A percentile compares a stretch with the other conserved stretches of the same genome.
phyloP scores from a whole-genome alignment of 805 yeast genomes.

The Metschnikowia lachancei region DNA sequence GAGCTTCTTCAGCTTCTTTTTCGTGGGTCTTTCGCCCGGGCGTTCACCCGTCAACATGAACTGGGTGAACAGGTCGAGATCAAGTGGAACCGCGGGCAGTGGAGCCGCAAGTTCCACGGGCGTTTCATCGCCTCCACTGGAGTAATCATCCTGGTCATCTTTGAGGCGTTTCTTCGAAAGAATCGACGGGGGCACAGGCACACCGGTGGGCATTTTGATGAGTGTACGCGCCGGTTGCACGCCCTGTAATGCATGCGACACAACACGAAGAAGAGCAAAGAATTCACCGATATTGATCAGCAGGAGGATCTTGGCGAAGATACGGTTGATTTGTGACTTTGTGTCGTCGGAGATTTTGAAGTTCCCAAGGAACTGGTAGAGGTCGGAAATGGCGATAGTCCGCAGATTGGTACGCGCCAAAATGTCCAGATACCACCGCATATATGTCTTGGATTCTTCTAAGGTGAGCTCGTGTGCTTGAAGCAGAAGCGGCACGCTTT shows the following conservation, averaged over 20 bases:
- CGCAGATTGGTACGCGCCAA: constrained; percentile 66
- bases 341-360: constrained; percentile 59
- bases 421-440: constrained; percentile 91
- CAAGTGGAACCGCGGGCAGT: constrained; percentile 44
- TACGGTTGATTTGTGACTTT: constrained; percentile 48
- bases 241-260: constrained; percentile 66
- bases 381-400: constrained; percentile 69
- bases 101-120: not conserved
- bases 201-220: constrained; percentile 55
- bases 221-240: constrained; percentile 51
- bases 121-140: constrained; percentile 13
- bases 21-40: constrained; percentile 46
- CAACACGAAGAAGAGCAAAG: constrained; percentile 78
- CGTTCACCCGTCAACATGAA: constrained; percentile 79
- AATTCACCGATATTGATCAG: constrained; percentile 85
- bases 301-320: constrained; percentile 50
- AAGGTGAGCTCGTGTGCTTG: constrained; percentile 64
- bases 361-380: constrained; percentile 73
- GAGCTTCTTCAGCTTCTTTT: constrained; percentile 40
- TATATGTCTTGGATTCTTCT: constrained; percentile 79
- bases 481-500: constrained; percentile 57
- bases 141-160: constrained; percentile 38
- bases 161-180: constrained; percentile 56
- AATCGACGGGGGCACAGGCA: constrained; percentile 80
- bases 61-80: constrained; percentile 82